These are phyloP conservation scores for Colletotrichum scovillei DNA, from an alignment of 2,329 filamentous ascomycete genomes.

Conservation along the genomic window DNA sequence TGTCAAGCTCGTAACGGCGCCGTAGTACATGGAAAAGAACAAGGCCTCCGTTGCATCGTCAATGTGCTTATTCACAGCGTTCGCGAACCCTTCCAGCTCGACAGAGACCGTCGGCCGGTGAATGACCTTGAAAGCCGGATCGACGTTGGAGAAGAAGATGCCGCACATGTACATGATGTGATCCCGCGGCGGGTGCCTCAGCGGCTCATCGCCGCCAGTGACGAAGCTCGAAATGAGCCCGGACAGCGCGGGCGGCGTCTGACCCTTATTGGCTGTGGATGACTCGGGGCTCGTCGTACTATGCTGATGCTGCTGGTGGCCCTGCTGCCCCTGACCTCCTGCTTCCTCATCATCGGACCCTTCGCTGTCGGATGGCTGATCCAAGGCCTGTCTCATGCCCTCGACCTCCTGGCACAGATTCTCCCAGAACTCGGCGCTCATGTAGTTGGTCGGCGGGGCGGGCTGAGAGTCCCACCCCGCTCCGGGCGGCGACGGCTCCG, in stretches of 20 bases:
- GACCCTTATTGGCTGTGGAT: slow-evolving; percentile 27
- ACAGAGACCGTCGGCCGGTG: slow-evolving; percentile 53
- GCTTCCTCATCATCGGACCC: slow-evolving; percentile 44
- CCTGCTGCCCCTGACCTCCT: background rate
- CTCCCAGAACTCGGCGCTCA: slow-evolving; percentile 57
- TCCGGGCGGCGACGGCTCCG: slow-evolving; percentile 5
- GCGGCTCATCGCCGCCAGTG: background rate
- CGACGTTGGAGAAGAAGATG: slow-evolving; percentile 53
- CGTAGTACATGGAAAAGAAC: slow-evolving; percentile 57
- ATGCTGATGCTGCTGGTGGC: background rate
- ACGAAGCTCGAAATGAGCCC: slow-evolving; percentile 39
- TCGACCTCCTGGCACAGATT: slow-evolving; percentile 57
- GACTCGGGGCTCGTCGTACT: slow-evolving; percentile 45
- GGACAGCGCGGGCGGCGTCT: slow-evolving; percentile 40
- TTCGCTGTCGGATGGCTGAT: slow-evolving; percentile 54
- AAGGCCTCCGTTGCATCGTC: slow-evolving; percentile 47
- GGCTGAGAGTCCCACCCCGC: slow-evolving; percentile 31
- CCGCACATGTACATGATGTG: slow-evolving; percentile 50
- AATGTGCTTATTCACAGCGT: slow-evolving; percentile 39
- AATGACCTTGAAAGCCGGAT: slow-evolving; percentile 56
- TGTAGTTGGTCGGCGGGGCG: slow-evolving; percentile 47
- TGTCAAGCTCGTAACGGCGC: slow-evolving; percentile 48
- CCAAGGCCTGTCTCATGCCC: slow-evolving; percentile 55
- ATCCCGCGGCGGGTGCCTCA: slow-evolving; percentile 49
- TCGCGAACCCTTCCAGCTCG: slow-evolving; percentile 42